phyloP scores from a whole-genome alignment of 2,329 filamentous ascomycete genomes.

The Passalora sequoiae region DNA sequence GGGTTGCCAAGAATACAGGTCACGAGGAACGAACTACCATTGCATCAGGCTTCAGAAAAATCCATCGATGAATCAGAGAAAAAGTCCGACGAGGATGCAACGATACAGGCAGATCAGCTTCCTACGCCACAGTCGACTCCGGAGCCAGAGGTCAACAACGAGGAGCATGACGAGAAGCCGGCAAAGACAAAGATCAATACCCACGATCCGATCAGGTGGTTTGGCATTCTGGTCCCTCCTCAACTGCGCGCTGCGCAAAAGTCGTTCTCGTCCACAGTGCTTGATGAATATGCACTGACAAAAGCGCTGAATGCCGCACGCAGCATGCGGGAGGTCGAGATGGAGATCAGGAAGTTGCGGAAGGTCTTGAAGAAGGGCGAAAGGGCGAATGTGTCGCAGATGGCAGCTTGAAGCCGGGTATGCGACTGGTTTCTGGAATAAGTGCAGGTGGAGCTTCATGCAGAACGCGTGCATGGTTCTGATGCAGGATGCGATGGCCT shows the following conservation, averaged over 20 bases:
- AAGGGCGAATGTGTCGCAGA: constrained; percentile 8
- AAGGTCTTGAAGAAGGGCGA: constrained; percentile 43
- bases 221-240: constrained; percentile 50
- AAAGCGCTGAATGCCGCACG: constrained; percentile 53
- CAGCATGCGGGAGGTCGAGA: constrained; percentile 62
- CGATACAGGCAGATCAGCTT: not conserved
- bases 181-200: constrained; percentile 5
- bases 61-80: not conserved
- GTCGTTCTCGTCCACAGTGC: constrained; percentile 51
- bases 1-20: not conserved
- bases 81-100: not conserved
- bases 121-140: not conserved
- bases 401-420: no score
- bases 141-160: not conserved
- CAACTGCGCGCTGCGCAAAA: constrained; percentile 54
- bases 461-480: no score
- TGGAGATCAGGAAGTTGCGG: constrained; percentile 57
- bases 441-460: no score
- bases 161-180: not conserved
- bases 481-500: no score
- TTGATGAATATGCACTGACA: constrained; percentile 53
- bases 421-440: no score
- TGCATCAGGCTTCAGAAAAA: not conserved
- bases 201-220: constrained; percentile 54
- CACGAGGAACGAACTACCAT: not conserved